These are phyloP conservation scores for Trypanosomatidae sp. DNA, from an alignment of 208 protist genomes.

Conservation along the genomic window DNA sequence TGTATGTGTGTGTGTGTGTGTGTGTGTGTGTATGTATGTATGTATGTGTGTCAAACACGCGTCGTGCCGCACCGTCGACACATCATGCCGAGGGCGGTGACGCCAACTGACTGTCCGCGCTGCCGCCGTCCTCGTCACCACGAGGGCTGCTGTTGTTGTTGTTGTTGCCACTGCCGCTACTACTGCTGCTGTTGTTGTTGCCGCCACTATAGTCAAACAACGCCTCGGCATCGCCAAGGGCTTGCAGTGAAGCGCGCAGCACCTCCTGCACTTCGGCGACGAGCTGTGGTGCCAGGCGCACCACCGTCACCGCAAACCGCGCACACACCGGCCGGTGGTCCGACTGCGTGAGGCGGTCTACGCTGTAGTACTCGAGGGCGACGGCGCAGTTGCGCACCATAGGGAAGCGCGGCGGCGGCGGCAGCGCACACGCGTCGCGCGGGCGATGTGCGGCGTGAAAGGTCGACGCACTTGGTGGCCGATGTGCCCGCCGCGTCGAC, in stretches of 20 bases:
- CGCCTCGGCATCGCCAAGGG: background rate
- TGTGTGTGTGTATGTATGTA: no score
- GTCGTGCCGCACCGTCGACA: no score
- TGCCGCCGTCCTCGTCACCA: no score
- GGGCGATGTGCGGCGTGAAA: conserved; percentile 13
- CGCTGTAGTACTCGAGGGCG: conserved; percentile 29
- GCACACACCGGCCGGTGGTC: conserved; percentile 61
- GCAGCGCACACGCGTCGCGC: background rate
- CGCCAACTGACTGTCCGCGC: no score
- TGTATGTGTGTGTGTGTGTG: no score
- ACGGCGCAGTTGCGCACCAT: conserved; percentile 33
- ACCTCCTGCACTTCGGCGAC: conserved; percentile 17
- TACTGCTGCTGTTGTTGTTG: background rate
- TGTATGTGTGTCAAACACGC: no score
- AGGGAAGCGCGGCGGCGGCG: conserved; percentile 12
- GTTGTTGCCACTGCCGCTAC: background rate
- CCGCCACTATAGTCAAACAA: background rate
- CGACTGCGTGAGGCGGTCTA: conserved; percentile 28
- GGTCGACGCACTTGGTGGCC: no score
- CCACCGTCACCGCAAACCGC: conserved; percentile 48
- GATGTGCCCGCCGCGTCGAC: no score
- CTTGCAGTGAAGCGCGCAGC: background rate
- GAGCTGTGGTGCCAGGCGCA: conserved; percentile 18
- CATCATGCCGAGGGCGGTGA: no score
- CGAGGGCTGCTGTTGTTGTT: no score